Conservation (phyloP, 176 grass and related monocot genomes). For the Puya raimondii region DNA sequence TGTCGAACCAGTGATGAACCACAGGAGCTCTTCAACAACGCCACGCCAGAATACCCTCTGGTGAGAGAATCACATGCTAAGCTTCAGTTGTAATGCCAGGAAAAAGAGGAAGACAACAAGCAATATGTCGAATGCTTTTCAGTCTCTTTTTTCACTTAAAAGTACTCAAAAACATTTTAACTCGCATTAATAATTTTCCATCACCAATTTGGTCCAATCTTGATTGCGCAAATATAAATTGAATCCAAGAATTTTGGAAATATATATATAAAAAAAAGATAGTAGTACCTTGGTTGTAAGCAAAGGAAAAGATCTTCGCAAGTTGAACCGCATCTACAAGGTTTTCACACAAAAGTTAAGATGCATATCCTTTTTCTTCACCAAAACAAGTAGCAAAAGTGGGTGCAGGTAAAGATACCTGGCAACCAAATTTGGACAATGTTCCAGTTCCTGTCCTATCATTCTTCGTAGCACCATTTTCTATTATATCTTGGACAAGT, state of each 20-base stretch:
- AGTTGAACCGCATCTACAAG: slow-evolving; percentile 78
- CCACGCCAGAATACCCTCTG: slow-evolving; percentile 86
- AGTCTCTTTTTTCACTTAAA: too few relatives aligned
- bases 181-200: too few relatives aligned
- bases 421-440: slow-evolving; percentile 83
- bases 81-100: background rate
- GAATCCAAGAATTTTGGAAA: background rate
- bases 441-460: slow-evolving; percentile 89
- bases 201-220: too few relatives aligned
- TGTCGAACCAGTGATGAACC: slow-evolving; percentile 90
- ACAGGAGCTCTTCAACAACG: slow-evolving; percentile 80
- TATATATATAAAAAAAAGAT: background rate
- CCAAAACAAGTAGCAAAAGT: slow-evolving; percentile 14
- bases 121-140: background rate
- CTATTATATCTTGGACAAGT: slow-evolving; percentile 74
- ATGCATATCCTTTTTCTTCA: slow-evolving; percentile 14
- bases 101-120: background rate
- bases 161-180: too few relatives aligned
- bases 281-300: slow-evolving; percentile 78
- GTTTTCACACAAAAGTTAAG: slow-evolving; percentile 4
- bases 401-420: slow-evolving; percentile 35
- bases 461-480: slow-evolving; percentile 49
- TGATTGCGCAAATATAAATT: too few relatives aligned
- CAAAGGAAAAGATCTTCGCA: slow-evolving; percentile 69
- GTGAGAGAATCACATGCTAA: slow-evolving; percentile 10